Base-by-base conservation (phyloP, 805 yeast genomes). In the Novakomyces olei region DNA sequence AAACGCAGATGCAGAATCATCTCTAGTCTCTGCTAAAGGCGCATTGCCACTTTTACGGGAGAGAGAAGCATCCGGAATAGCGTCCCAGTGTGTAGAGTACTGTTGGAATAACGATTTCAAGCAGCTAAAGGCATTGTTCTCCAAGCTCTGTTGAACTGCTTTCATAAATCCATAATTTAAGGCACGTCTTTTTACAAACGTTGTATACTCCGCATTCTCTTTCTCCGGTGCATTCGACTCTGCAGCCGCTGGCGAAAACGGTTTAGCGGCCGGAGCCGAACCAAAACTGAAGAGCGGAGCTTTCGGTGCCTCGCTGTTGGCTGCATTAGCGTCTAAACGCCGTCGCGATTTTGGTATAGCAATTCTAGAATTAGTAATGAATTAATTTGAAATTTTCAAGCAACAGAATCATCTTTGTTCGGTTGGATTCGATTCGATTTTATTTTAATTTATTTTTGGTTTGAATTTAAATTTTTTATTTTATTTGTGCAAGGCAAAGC, bases 281-380 rank as follows among this genome's bases (percentile, higher is more conserved):
- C 14, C 22, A 5, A 15, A 8, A 19, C 20, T 29, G 14, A 19
- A 17, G 8, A 29, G 3, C 9, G 14, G 14, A 19, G 32, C n/a
- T 12, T 19, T 19, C 15, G 20, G 12, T 5, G 19, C 30, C 12
- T 16, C 32, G 15, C 5, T n/a, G n/a, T 8, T 17, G 7, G 19
- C n/a, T 12, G 32, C 14, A 5, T 14, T 19, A 9, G 22, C 32
- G 20, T 16, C 24, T 16, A 25, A 7, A 9, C 22, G n/a, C 12
- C 20, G 19, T 19, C 32, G 19, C 6, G 32, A 16, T 29, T 29
- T 29, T 3, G 32, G 32, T 12, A 14, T 29, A n/a, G 32, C 32
- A 29, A 29, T 29, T 17, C 32, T 29, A 16, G 10, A 18, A 15
- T 19, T n/a, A n/a, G n/a, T n/a, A n/a, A n/a, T n/a, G n/a, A n/a